A percentile compares a stretch with the other conserved stretches of the same genome.
phyloP scores from a whole-genome alignment of 495 filamentous ascomycete species.

The Filosporella fistucella region DNA sequence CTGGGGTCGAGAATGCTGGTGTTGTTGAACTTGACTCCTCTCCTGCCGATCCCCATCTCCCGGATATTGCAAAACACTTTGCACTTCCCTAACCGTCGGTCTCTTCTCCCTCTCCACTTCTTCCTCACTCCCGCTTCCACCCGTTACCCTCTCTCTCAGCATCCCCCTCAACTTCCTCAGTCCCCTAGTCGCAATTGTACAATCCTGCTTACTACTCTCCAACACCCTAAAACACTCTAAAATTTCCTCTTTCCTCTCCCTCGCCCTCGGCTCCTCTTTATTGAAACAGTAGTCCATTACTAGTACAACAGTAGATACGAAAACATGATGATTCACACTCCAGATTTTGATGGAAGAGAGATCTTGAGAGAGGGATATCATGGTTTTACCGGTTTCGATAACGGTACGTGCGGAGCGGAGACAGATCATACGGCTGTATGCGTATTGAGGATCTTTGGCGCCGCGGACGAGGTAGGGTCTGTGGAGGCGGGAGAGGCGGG shows the following conservation, averaged over 20 bases:
- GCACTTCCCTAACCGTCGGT: not conserved
- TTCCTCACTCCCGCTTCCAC: not conserved
- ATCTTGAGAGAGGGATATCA: not conserved
- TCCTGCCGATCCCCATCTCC: too few species aligned
- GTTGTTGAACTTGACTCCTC: not conserved
- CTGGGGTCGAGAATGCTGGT: not conserved
- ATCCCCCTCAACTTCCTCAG: constrained; percentile 4
- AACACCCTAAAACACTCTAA: constrained; percentile 14
- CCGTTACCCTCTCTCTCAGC: not conserved
- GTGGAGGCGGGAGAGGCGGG: constrained; percentile 10
- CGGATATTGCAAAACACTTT: too few species aligned
- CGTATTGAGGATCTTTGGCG: constrained; percentile 9
- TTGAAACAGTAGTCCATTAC: constrained; percentile 20
- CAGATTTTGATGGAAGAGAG: constrained; percentile 6
- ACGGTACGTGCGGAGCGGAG: constrained; percentile 15
- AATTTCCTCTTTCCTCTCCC: constrained; percentile 14
- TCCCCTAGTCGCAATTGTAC: constrained; percentile 7
- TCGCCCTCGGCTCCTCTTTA: constrained; percentile 9
- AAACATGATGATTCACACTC: constrained; percentile 13
- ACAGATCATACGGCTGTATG: constrained; percentile 18
- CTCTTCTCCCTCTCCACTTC: not conserved
- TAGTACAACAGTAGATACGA: constrained; percentile 7
- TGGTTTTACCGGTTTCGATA: constrained; percentile 10
- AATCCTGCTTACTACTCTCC: not conserved
- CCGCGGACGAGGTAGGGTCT: constrained; percentile 11